These are phyloP conservation scores for Dactylonectria macrodidyma DNA, from an alignment of 2,329 filamentous ascomycete species.

Conservation along the genomic window DNA sequence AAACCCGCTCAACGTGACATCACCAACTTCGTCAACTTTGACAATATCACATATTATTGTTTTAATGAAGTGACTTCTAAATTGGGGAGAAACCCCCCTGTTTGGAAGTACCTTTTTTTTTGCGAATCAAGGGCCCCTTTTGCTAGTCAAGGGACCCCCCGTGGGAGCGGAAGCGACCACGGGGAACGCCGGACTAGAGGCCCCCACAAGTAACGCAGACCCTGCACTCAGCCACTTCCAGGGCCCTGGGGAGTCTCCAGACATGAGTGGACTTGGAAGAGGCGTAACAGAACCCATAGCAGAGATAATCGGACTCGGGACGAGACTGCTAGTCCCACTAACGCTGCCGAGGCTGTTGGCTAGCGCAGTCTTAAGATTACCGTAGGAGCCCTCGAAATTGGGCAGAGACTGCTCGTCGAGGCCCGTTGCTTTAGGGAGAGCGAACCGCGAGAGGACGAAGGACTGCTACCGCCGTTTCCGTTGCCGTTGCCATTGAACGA, in stretches of 20 bases:
- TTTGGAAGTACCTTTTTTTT: no score
- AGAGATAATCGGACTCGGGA: conserved; percentile 81
- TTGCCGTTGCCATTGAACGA: conserved; percentile 53
- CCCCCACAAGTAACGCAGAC: conserved; percentile 63
- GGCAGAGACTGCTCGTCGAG: conserved; percentile 57
- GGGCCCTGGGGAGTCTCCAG: conserved; percentile 75
- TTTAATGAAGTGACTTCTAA: no score
- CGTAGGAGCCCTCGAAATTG: conserved; percentile 71
- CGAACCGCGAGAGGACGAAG: conserved; percentile 49
- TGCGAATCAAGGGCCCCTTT: no score
- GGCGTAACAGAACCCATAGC: conserved; percentile 86
- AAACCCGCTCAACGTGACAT: no score
- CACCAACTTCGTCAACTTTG: no score
- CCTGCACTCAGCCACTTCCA: conserved; percentile 71
- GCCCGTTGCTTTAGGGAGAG: conserved; percentile 48
- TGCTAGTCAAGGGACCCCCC: no score
- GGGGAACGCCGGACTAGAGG: no score
- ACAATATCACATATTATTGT: no score
- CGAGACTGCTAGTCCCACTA: conserved; percentile 75
- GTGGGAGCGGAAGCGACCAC: no score
- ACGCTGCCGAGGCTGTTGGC: conserved; percentile 63
- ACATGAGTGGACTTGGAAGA: conserved; percentile 81
- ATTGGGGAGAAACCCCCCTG: no score
- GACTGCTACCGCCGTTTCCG: conserved; percentile 36
- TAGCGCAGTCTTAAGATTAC: conserved; percentile 68